Percentiles rank a stretch among this genome's conserved stretches.
Conservation (phyloP, 2,329 filamentous ascomycete genomes). For the Claviceps sp. region DNA sequence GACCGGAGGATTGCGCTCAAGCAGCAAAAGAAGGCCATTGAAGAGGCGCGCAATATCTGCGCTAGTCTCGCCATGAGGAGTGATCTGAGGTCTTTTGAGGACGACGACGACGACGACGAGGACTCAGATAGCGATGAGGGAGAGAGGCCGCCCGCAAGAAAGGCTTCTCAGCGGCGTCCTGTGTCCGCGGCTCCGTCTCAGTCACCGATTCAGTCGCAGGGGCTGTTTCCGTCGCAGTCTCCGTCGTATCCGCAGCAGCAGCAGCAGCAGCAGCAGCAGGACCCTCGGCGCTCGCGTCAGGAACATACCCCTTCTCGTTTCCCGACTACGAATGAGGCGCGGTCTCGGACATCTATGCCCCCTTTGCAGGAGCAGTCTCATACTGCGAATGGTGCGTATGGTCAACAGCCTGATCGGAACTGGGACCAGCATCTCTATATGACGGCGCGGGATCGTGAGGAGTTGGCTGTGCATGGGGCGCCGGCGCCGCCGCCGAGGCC, state of each 20-base stretch:
- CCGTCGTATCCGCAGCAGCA: conserved; percentile 6
- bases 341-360: conserved; percentile 11
- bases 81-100: conserved; percentile 29
- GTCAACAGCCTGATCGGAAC: conserved; percentile 10
- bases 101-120: conserved; percentile 19
- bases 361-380: conserved; percentile 10
- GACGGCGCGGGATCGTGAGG: conserved; percentile 16
- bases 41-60: conserved; percentile 36
- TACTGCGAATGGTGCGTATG: conserved; percentile 9
- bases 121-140: conserved; percentile 20
- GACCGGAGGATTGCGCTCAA: conserved; percentile 34
- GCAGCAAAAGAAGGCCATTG: conserved; percentile 34
- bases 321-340: neutral
- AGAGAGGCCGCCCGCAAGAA: conserved; percentile 5
- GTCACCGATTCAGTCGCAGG: neutral
- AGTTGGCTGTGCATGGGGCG: conserved; percentile 15
- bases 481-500: conserved; percentile 24
- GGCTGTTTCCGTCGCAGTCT: no score
- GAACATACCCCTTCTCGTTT: conserved; percentile 1
- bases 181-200: conserved; percentile 1
- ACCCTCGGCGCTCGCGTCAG: conserved; percentile 4
- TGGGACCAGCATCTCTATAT: conserved; percentile 6
- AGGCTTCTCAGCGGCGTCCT: conserved; percentile 1
- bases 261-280: conserved; percentile 5
- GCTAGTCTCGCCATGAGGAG: conserved; percentile 38